Percentiles rank a stretch among this genome's conserved stretches.
Conservation (phyloP, 495 filamentous ascomycete species). For the Emericellopsis terricola region DNA sequence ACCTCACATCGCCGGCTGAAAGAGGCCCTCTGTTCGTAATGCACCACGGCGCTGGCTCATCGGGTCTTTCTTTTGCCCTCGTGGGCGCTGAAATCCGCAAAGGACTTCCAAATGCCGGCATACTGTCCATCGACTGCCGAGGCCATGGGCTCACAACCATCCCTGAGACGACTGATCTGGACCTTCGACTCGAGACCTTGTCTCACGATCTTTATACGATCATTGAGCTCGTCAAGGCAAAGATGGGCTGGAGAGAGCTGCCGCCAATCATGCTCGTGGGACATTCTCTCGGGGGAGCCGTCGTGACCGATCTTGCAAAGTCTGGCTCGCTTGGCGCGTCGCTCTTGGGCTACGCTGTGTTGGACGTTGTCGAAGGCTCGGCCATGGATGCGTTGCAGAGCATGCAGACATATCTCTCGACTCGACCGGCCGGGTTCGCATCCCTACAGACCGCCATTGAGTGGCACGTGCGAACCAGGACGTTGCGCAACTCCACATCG, state of each 20-base stretch:
- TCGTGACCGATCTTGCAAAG: constrained; percentile 71
- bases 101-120: constrained; percentile 59
- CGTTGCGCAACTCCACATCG: constrained; percentile 63
- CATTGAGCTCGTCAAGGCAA: constrained; percentile 39
- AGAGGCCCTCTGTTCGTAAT: constrained; percentile 67
- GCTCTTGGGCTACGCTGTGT: constrained; percentile 70
- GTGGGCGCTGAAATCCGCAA: constrained; percentile 62
- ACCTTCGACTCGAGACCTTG: constrained; percentile 52
- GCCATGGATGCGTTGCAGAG: constrained; percentile 82
- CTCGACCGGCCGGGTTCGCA: constrained; percentile 61
- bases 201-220: constrained; percentile 54
- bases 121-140: constrained; percentile 70
- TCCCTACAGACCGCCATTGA: constrained; percentile 65
- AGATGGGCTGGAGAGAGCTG: constrained; percentile 51
- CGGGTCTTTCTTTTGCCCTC: constrained; percentile 71
- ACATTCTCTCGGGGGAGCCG: constrained; percentile 91
- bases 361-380: constrained; percentile 86
- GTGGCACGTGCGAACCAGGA: constrained; percentile 87
- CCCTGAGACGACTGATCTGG: constrained; percentile 20
- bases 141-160: constrained; percentile 63
- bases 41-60: constrained; percentile 84
- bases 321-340: constrained; percentile 41
- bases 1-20: constrained; percentile 49
- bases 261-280: constrained; percentile 73
- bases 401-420: constrained; percentile 83